Conservation (phyloP, 306 rosid species). For the Quercus wislizeni region DNA sequence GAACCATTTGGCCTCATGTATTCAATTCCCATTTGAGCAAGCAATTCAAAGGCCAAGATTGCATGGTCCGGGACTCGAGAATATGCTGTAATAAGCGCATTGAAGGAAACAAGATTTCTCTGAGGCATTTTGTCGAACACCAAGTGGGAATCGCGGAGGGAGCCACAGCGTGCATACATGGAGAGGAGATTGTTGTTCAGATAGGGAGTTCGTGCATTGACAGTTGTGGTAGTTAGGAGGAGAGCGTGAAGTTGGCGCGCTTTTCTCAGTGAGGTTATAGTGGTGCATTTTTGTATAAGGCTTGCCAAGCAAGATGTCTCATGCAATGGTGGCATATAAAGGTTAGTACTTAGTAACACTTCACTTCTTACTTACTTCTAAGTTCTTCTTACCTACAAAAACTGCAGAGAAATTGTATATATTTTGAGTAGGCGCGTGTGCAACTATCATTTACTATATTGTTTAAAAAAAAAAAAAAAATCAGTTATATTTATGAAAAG, state of each 20-base stretch:
- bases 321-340: slow-evolving; percentile 24
- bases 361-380: too few relatives aligned
- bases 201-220: slow-evolving; percentile 37
- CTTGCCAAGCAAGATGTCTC: slow-evolving; percentile 23
- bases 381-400: slow-evolving; percentile 9
- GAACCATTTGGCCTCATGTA: slow-evolving; percentile 54
- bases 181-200: slow-evolving; percentile 62
- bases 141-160: slow-evolving; percentile 37
- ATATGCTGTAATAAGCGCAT: slow-evolving; percentile 64
- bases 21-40: slow-evolving; percentile 36
- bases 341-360: too few relatives aligned
- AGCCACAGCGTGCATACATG: slow-evolving; percentile 65
- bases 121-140: slow-evolving; percentile 85
- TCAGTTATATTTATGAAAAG: too few relatives aligned
- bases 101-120: slow-evolving; percentile 67
- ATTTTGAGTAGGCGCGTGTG: too few relatives aligned
- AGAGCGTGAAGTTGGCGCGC: slow-evolving; percentile 82
- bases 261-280: slow-evolving; percentile 40
- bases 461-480: too few relatives aligned
- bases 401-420: background rate
- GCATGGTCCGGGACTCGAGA: slow-evolving; percentile 48
- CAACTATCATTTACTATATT: too few relatives aligned
- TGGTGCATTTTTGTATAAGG: slow-evolving; percentile 60
- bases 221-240: slow-evolving; percentile 40
- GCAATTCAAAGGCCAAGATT: slow-evolving; percentile 34